These are phyloP conservation scores for Termitomyces eurrhizus DNA, from an alignment of 768 basidiomycete genomes.

Conservation along the genomic window DNA sequence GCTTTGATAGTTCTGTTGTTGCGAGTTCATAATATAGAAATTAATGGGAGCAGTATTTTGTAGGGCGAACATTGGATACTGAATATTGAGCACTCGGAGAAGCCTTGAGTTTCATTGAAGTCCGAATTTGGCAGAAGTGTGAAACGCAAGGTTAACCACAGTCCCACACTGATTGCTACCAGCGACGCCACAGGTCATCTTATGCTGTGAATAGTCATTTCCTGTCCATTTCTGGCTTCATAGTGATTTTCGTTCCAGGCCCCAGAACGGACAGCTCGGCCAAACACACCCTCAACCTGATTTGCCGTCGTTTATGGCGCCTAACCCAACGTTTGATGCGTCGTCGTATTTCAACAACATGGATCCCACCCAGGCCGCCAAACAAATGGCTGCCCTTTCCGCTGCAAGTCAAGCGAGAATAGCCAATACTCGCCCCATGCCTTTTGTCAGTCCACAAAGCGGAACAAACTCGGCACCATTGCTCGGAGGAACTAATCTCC, in stretches of 20 bases:
- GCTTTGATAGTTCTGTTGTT: neutral
- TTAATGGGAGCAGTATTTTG: neutral
- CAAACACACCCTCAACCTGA: conserved; percentile 31
- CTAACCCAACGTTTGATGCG: conserved; percentile 30
- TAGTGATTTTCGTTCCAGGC: conserved; percentile 19
- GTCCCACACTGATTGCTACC: neutral
- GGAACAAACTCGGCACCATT: conserved; percentile 68
- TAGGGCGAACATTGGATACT: no score
- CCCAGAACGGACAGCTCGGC: conserved; percentile 24
- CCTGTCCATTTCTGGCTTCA: conserved; percentile 11
- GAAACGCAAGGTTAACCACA: conserved; percentile 10
- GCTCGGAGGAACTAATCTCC: conserved; percentile 56
- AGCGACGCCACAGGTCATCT: conserved; percentile 11
- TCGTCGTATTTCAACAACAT: conserved; percentile 44
- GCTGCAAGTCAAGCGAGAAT: conserved; percentile 60
- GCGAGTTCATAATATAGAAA: neutral
- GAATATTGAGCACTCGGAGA: neutral
- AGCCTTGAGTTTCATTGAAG: neutral
- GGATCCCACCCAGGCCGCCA: conserved; percentile 65
- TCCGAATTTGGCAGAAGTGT: conserved; percentile 11
- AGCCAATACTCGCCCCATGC: conserved; percentile 40
- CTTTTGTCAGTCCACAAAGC: conserved; percentile 32
- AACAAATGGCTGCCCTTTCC: conserved; percentile 78
- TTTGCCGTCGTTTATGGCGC: conserved; percentile 28
- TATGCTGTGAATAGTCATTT: conserved; percentile 30